Evolutionary conservation across 257 asterid genomes (phyloP), one percentile per base, ranked within the genome.

Genomic region (Pogostemon cablin): DNA sequence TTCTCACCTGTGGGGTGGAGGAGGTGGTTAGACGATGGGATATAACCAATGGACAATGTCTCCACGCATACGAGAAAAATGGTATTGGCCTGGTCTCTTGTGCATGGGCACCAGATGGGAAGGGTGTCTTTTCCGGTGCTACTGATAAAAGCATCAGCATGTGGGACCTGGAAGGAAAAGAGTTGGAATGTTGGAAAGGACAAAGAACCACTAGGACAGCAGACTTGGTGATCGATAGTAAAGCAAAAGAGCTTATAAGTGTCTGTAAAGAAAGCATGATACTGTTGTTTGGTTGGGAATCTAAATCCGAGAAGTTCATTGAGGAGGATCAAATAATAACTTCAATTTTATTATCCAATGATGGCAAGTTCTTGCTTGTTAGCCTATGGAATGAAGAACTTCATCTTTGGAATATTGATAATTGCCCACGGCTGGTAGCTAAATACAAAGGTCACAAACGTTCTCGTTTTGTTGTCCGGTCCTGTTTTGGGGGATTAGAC

Each of bases 151-250:
- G 96, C 82, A 83, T 93, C 76, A 71, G 64, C 75, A 80, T 83
- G 98, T 91, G 98, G 96, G 96, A 89, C 77, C 75, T 83, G 62
- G 93, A 85, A 34, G 98, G 99, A 54, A 91, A 87, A 79, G 99
- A 93, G 78, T 44, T 91, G 8, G 88, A 91, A 32, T 80, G 90
- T 66, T 91, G 95, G 96, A 89, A 84, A 83, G 99, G 99, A 70
- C 96, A 79, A 67, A 81, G 81, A 72, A 86, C 96, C 52, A 50
- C 62, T 75, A 86, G 78, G 79, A 85, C 73, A 62, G 87, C 96
- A 3, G 97, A 93, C 70, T 81, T 93, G 88, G 95, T 82, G 52
- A 63, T 88, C 56, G 83, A 87, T 72, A 63, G 68, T 54, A 83
- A 84, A 65, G 95, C 92, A 39, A 91, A 89, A 73, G 93, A 81